Evolutionary conservation across 2,329 filamentous ascomycete species (phyloP).

Genomic region (Fusarium keratoplasticum): DNA sequence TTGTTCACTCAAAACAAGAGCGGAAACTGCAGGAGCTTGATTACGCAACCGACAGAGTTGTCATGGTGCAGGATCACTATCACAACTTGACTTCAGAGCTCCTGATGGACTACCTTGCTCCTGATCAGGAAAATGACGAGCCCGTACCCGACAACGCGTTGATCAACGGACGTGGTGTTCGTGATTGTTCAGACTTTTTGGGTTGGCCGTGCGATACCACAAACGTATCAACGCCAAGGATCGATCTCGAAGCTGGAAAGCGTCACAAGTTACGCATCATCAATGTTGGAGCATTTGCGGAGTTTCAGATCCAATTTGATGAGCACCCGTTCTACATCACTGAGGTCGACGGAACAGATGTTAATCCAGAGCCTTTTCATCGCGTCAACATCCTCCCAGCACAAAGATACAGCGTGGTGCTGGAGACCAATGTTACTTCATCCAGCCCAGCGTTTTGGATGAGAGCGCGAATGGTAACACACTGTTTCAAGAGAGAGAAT

Average conservation of each 20-base stretch:
- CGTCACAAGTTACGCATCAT: slow-evolving; percentile 75
- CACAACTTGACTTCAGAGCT: slow-evolving; percentile 67
- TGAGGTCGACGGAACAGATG: slow-evolving; percentile 77
- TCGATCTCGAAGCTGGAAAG: slow-evolving; percentile 64
- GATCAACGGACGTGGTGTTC: slow-evolving; percentile 66
- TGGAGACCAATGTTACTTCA: slow-evolving; percentile 68
- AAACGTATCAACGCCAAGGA: slow-evolving; percentile 51
- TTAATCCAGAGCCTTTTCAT: slow-evolving; percentile 68
- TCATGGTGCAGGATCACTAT: slow-evolving; percentile 81
- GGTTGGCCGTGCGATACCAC: slow-evolving; percentile 59
- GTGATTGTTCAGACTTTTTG: slow-evolving; percentile 49
- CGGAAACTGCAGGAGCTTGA: slow-evolving; percentile 40
- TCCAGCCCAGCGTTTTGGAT: slow-evolving; percentile 70
- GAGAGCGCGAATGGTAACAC: slow-evolving; percentile 61
- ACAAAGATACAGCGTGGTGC: slow-evolving; percentile 76
- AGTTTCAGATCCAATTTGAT: slow-evolving; percentile 78
- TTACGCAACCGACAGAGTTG: slow-evolving; percentile 63
- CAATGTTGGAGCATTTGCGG: slow-evolving; percentile 78
- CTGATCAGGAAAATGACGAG: slow-evolving; percentile 68
- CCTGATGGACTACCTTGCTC: slow-evolving; percentile 65
- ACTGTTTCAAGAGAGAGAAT: slow-evolving; percentile 53
- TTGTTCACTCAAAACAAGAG: slow-evolving; percentile 70
- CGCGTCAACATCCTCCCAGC: slow-evolving; percentile 76
- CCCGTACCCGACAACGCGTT: slow-evolving; percentile 74
- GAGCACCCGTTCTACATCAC: slow-evolving; percentile 73